Conservation (phyloP, 169 alveolate species). For the Ichthyophthirius multifiliis region DNA sequence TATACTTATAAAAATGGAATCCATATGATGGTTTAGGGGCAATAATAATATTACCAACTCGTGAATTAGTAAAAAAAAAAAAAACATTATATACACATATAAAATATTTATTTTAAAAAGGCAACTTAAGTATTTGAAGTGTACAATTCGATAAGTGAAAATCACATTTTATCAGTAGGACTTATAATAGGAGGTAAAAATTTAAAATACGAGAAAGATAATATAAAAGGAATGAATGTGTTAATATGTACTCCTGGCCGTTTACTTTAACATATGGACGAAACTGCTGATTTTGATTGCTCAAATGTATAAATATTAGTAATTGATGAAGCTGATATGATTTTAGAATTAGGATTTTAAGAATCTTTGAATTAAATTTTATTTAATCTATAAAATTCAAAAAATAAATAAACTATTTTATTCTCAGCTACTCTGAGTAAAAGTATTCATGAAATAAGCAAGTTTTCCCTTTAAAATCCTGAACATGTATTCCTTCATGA, state of each 20-base stretch:
- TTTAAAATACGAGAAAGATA: constrained; percentile 83
- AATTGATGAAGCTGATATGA: constrained; percentile 83
- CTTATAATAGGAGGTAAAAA: constrained; percentile 93
- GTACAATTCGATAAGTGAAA: constrained; percentile 76
- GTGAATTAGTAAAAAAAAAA: constrained; percentile 71
- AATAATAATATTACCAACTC: constrained; percentile 86
- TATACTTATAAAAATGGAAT: constrained; percentile 81
- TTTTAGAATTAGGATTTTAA: constrained; percentile 84
- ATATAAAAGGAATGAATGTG: constrained; percentile 79
- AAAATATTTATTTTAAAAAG: background rate
- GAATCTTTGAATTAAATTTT: constrained; percentile 85
- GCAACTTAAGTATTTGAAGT: constrained; percentile 92
- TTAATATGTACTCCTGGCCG: constrained; percentile 96
- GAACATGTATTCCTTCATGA: constrained; percentile 46
- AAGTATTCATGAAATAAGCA: constrained; percentile 56
- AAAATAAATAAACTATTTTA: constrained; percentile 85
- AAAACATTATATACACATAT: background rate
- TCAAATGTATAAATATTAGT: constrained; percentile 79
- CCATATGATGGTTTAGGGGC: constrained; percentile 87
- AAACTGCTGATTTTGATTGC: constrained; percentile 88
- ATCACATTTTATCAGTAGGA: constrained; percentile 90
- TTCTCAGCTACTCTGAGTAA: constrained; percentile 93
- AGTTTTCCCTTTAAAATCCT: constrained; percentile 51
- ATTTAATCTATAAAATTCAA: constrained; percentile 81
- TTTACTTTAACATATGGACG: constrained; percentile 93